These are phyloP conservation scores for Colletotrichum theobromicola DNA, from an alignment of 2,329 filamentous ascomycete genomes.

Conservation along the genomic window DNA sequence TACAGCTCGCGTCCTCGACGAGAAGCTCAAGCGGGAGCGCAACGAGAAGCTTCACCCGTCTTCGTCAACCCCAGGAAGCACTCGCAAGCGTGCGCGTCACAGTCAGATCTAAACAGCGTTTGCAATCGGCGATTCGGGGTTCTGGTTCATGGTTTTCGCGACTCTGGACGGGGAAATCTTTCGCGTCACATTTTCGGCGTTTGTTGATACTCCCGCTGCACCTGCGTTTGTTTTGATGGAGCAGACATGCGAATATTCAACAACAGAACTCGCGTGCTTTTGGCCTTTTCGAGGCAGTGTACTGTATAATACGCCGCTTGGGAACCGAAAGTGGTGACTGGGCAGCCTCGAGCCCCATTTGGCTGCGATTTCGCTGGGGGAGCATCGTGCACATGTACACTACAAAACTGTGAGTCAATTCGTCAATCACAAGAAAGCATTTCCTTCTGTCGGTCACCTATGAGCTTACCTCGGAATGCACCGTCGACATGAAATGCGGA, in stretches of 20 bases:
- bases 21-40: constrained; percentile 69
- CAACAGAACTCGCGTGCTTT: neutral
- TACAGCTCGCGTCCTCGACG: constrained; percentile 66
- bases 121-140: neutral
- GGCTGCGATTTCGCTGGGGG: neutral
- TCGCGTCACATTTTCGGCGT: neutral
- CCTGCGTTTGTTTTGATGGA: neutral
- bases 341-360: neutral
- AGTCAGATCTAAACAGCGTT: constrained; percentile 34
- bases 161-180: neutral
- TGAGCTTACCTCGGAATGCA: neutral
- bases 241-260: neutral
- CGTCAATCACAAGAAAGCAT: neutral
- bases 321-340: neutral
- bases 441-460: neutral
- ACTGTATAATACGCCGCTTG: neutral
- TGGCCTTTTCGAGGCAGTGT: neutral
- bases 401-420: neutral
- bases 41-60: constrained; percentile 63
- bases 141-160: neutral
- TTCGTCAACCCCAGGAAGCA: constrained; percentile 44
- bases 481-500: neutral
- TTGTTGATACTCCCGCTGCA: neutral
- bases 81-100: constrained; percentile 62
- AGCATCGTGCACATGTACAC: neutral